phyloP scores from a whole-genome alignment of 257 asterid genomes.

The Paraleonurus japonicus region DNA sequence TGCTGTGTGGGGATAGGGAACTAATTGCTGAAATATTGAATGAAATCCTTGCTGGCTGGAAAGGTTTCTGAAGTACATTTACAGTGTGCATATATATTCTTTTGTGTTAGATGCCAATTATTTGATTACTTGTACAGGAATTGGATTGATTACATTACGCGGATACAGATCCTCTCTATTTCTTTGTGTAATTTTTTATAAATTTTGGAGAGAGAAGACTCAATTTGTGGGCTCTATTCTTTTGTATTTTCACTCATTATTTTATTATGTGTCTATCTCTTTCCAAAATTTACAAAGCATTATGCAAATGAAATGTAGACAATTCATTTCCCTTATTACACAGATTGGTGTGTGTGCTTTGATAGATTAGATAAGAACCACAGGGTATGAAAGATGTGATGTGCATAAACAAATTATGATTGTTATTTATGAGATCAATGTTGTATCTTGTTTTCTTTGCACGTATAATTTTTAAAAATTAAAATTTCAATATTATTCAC shows the following conservation, averaged over 20 bases:
- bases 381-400: constrained; percentile 19
- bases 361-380: constrained; percentile 4
- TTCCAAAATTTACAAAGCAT: no score
- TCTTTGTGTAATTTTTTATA: no score
- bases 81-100: constrained; percentile 6
- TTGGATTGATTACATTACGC: constrained; percentile 11
- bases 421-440: constrained; percentile 13
- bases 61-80: constrained; percentile 64
- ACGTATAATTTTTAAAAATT: no score
- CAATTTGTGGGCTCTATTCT: no score
- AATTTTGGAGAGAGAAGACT: no score
- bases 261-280: no score
- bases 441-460: background rate
- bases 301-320: no score
- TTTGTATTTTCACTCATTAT: no score
- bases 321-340: no score
- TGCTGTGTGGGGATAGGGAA: constrained; percentile 75
- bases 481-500: no score
- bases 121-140: constrained; percentile 26
- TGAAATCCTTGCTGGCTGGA: constrained; percentile 84
- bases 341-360: constrained; percentile 16
- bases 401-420: constrained; percentile 13
- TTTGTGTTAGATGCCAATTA: constrained; percentile 13
- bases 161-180: no score
- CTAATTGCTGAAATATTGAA: constrained; percentile 58